Evolutionary conservation across 768 basidiomycete genomes (phyloP).

Genomic region (Gymnopilus junonius): DNA sequence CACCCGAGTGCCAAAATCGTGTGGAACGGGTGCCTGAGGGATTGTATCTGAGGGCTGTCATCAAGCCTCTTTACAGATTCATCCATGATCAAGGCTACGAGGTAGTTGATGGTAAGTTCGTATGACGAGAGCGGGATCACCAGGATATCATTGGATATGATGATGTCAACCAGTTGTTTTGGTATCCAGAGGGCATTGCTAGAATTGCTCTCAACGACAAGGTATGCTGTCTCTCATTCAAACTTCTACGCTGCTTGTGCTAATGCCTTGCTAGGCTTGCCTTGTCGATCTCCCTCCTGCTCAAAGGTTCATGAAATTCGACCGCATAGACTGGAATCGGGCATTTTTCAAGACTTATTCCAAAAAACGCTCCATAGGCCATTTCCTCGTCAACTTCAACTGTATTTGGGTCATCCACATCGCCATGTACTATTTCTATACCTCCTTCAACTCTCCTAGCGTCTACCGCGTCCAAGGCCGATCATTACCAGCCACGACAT

Average conservation of each 20-base stretch:
- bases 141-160: constrained; percentile 97
- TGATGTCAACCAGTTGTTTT: constrained; percentile 98
- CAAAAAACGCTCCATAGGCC: constrained; percentile 95
- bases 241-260: neutral
- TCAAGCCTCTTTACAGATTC: constrained; percentile 95
- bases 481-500: constrained; percentile 78
- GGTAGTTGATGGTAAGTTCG: constrained; percentile 92
- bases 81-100: constrained; percentile 98
- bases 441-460: constrained; percentile 92
- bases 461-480: constrained; percentile 69
- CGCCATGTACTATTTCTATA: constrained; percentile 95
- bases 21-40: constrained; percentile 94
- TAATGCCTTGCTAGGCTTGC: constrained; percentile 60
- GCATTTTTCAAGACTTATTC: constrained; percentile 99
- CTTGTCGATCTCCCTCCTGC: constrained; percentile 90
- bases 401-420: constrained; percentile 99
- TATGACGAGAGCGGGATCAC: constrained; percentile 91
- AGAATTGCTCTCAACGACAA: constrained; percentile 89
- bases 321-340: constrained; percentile 94
- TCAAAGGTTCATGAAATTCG: constrained; percentile 96
- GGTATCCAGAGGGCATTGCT: constrained; percentile 99
- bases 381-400: constrained; percentile 99
- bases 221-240: constrained; percentile 42
- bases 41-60: constrained; percentile 86
- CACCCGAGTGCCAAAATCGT: constrained; percentile 93